Percentiles rank a stretch among this genome's conserved stretches.
Evolutionary conservation across 352 stramenopile genomes (phyloP).

Genomic region (Phytophthora tubulina): DNA sequence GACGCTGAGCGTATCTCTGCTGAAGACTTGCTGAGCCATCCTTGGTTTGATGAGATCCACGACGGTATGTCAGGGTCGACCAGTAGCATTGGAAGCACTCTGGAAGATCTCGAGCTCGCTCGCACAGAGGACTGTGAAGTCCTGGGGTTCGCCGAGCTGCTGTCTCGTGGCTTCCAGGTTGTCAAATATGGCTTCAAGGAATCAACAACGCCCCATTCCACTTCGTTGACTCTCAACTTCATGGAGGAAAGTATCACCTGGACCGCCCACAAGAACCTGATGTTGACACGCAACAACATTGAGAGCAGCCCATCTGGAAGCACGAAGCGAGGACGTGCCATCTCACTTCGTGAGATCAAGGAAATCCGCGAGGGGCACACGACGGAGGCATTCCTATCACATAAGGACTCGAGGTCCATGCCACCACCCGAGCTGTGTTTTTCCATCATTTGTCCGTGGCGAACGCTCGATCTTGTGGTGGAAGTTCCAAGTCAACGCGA

Average conservation of each 20-base stretch:
- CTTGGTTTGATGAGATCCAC: constrained; percentile 65
- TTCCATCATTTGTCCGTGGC: constrained; percentile 67
- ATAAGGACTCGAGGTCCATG: constrained; percentile 33
- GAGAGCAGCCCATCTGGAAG: constrained; percentile 3
- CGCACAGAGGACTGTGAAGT: constrained; percentile 63
- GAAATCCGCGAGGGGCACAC: constrained; percentile 64
- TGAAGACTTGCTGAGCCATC: constrained; percentile 64
- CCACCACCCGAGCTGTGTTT: constrained; percentile 56
- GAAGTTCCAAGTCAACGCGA: constrained; percentile 58
- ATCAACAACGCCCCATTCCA: constrained; percentile 52
- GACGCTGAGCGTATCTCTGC: constrained; percentile 71
- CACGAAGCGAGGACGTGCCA: constrained; percentile 27
- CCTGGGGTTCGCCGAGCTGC: constrained; percentile 73
- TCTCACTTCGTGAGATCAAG: constrained; percentile 61
- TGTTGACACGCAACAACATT: constrained; percentile 14
- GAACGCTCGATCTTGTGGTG: constrained; percentile 72
- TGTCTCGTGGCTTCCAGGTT: constrained; percentile 68
- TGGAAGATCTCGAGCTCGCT: constrained; percentile 27
- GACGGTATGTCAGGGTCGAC: constrained; percentile 5
- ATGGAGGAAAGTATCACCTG: constrained; percentile 60
- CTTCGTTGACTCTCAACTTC: constrained; percentile 68
- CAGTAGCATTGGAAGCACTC: neutral
- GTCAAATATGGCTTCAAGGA: constrained; percentile 67
- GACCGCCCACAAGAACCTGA: constrained; percentile 49
- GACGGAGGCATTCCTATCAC: constrained; percentile 56